Conservation (phyloP, 2,329 filamentous ascomycete genomes). For the Cladosporium velox region DNA sequence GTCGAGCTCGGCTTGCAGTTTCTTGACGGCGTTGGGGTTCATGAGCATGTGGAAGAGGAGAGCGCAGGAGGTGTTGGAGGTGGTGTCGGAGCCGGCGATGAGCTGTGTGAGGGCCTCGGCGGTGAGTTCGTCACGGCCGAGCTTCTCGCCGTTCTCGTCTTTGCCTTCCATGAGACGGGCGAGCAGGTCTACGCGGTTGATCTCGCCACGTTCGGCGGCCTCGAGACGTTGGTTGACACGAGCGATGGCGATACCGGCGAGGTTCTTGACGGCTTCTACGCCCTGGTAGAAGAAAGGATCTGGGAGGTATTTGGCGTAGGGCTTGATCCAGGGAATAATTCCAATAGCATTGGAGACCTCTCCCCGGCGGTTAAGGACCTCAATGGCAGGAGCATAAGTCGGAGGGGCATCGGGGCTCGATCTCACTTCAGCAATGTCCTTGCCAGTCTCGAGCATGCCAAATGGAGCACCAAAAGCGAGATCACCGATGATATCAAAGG, state of each 20-base stretch:
- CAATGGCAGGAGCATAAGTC: slow-evolving; percentile 60
- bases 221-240: slow-evolving; percentile 74
- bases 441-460: slow-evolving; percentile 25
- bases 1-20: slow-evolving; percentile 77
- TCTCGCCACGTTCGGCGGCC: slow-evolving; percentile 56
- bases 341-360: slow-evolving; percentile 80
- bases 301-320: slow-evolving; percentile 73
- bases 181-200: slow-evolving; percentile 75
- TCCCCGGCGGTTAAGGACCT: slow-evolving; percentile 84
- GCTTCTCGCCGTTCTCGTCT: slow-evolving; percentile 73
- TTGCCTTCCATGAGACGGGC: slow-evolving; percentile 82
- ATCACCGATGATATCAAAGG: slow-evolving; percentile 34
- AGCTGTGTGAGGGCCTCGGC: slow-evolving; percentile 88
- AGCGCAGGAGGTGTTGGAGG: slow-evolving; percentile 78
- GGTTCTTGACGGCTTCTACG: slow-evolving; percentile 59
- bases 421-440: slow-evolving; percentile 38
- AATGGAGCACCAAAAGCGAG: slow-evolving; percentile 28
- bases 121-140: slow-evolving; percentile 78
- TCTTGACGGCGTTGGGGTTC: slow-evolving; percentile 69
- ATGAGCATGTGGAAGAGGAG: slow-evolving; percentile 74
- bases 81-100: slow-evolving; percentile 77
- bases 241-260: slow-evolving; percentile 86
- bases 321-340: slow-evolving; percentile 71
- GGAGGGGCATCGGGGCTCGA: slow-evolving; percentile 33
- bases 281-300: slow-evolving; percentile 41